phyloP scores from a whole-genome alignment of 805 yeast species.

The Metschnikowia continentalis region DNA sequence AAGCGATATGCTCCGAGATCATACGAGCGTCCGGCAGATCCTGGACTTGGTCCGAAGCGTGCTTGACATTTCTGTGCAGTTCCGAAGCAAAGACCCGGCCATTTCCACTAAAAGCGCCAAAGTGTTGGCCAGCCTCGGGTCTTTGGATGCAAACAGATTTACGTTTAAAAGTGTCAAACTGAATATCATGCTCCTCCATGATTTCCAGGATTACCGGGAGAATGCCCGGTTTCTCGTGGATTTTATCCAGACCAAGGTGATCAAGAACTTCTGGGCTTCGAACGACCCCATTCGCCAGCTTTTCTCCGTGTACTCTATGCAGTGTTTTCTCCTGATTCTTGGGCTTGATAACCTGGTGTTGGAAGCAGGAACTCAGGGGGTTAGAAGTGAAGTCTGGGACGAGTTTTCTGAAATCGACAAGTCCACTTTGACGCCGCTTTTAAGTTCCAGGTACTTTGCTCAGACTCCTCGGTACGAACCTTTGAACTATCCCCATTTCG shows the following conservation, averaged over 20 bases:
- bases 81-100: conserved; percentile 41
- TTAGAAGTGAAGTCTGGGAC: conserved; percentile 47
- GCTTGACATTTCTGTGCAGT: conserved; percentile 54
- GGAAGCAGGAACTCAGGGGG: conserved; percentile 17
- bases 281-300: conserved; percentile 82
- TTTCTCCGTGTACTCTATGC: conserved; percentile 84
- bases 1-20: conserved; percentile 36
- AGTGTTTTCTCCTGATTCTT: conserved; percentile 69
- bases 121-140: conserved; percentile 74
- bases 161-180: conserved; percentile 39
- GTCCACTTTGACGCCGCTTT: conserved; percentile 70
- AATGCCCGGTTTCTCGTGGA: conserved; percentile 58
- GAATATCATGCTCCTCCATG: conserved; percentile 50
- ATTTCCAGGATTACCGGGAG: conserved; percentile 61
- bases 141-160: conserved; percentile 61
- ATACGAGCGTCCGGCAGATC: conserved; percentile 23
- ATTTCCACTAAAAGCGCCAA: conserved; percentile 60
- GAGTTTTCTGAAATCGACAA: conserved; percentile 61
- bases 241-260: conserved; percentile 65
- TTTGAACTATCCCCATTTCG: conserved; percentile 61
- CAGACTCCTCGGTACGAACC: conserved; percentile 47
- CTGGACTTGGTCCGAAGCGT: conserved; percentile 50
- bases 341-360: conserved; percentile 36
- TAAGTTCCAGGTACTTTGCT: conserved; percentile 69
- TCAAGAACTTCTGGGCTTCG: conserved; percentile 85